phyloP scores from a whole-genome alignment of 768 basidiomycete species.

The Kwoniella bestiolae region DNA sequence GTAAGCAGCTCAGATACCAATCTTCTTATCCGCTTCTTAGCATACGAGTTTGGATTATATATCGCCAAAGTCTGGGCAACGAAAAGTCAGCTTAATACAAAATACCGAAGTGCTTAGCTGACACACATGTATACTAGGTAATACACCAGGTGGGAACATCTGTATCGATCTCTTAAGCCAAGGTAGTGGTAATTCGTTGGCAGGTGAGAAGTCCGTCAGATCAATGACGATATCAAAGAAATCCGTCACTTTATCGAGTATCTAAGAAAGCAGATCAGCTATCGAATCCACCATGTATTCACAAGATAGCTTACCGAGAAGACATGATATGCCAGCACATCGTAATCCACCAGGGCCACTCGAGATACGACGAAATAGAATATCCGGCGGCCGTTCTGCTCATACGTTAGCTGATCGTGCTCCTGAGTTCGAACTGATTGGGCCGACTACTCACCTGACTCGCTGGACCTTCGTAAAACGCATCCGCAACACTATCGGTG shows the following conservation, averaged over 20 bases:
- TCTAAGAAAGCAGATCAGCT: conserved; percentile 10
- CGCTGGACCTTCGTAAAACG: conserved; percentile 50
- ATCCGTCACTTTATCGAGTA: conserved; percentile 43
- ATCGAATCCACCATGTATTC: conserved; percentile 3
- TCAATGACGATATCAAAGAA: conserved; percentile 49
- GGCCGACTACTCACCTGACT: conserved; percentile 40
- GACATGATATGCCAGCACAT: conserved; percentile 46
- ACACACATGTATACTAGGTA: conserved; percentile 39
- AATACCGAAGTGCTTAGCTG: neutral
- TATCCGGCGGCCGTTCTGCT: conserved; percentile 42
- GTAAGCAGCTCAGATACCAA: conserved; percentile 33
- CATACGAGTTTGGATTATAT: conserved; percentile 50
- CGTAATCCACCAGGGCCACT: conserved; percentile 42
- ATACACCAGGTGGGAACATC: conserved; percentile 41
- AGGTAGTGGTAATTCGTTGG: conserved; percentile 41
- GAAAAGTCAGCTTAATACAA: conserved; percentile 1
- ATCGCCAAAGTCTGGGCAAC: conserved; percentile 38
- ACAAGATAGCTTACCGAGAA: conserved; percentile 31
- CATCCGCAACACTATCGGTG: conserved; percentile 35
- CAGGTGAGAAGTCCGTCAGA: conserved; percentile 41
- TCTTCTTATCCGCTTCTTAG: conserved; percentile 32
- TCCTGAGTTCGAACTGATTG: neutral
- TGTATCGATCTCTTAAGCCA: conserved; percentile 39
- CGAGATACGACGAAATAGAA: conserved; percentile 48
- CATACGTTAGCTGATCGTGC: neutral